Evolutionary conservation across 331 rosid genomes (phyloP).

Genomic region (Rosa hybrid): DNA sequence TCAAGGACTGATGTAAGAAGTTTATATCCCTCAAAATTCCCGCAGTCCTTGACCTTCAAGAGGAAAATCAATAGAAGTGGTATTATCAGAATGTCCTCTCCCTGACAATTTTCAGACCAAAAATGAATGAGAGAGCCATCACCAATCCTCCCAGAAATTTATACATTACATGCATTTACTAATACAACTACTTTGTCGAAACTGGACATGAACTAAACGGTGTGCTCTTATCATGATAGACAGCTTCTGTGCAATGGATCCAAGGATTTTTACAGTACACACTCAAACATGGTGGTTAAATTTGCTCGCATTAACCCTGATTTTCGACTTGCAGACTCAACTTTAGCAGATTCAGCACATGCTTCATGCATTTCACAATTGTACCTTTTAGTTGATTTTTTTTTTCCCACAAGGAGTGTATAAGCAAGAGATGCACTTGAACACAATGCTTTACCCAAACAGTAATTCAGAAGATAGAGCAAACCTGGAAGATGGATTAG

Average conservation of each 20-base stretch:
- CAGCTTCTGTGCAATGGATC: constrained; percentile 39
- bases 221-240: constrained; percentile 46
- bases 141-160: too few species aligned
- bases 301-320: constrained; percentile 29
- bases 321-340: constrained; percentile 9
- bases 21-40: too few species aligned
- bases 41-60: too few species aligned
- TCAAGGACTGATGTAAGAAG: too few species aligned
- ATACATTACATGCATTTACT: neutral
- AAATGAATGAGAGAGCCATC: too few species aligned
- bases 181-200: neutral
- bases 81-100: too few species aligned
- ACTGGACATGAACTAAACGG: constrained; percentile 45
- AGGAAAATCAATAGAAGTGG: too few species aligned
- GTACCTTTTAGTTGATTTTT: neutral
- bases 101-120: too few species aligned
- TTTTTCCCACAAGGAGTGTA: neutral
- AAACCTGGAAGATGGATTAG: neutral
- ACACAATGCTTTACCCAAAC: neutral
- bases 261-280: constrained; percentile 25
- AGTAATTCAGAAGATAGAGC: neutral
- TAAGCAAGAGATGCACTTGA: neutral
- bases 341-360: neutral
- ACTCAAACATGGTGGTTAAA: constrained; percentile 35
- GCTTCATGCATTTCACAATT: neutral